Base-by-base conservation (phyloP, 2,329 filamentous ascomycete species). In the Thelonectria olida region DNA sequence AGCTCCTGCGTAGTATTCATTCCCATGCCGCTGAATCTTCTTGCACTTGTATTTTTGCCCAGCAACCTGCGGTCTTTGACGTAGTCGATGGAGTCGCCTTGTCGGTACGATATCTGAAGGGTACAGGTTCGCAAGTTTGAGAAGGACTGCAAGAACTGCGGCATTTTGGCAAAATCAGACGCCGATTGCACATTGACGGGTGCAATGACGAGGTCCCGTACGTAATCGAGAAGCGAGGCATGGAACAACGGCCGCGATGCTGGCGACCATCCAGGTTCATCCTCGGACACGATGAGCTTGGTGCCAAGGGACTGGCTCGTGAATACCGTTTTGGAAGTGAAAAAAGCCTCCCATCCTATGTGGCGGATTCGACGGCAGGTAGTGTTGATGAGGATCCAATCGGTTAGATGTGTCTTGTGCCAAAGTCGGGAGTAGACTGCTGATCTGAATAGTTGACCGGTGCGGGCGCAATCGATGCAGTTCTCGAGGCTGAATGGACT, bases 361-460 rank as follows among this genome's bases (percentile, higher is more conserved):
- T 42, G 42, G 15, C 59, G 48, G 25, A 58, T 19, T 13, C 54
- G 20, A 3, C 23, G 34, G 10, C 59, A 62, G 15, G 59, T 54
- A 2, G 25, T 17, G 36, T 58, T 62, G 15, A 47, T 19, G 10
- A 54, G 34, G n/a, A 54, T 10, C 59, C 59, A 62, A 36, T 58
- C 59, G 15, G 22, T 23, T 3, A 42, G 25, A 12, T 62, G 59
- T 2, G 31, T 27, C 12, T 17, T 9, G 20, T 62, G 59, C 25
- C 53, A 57, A 15, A 13, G 12, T 1, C 23, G 54, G 5, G 22
- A 50, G 12, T 17, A 9, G 3, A 22, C 27, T 2, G 10, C 13
- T 4, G 10, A 22, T 25, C 22, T 45, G 42, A 45, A 4, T 7
- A 13, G 20, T 10, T n/a, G n/a, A 7, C 25, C 20, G 5, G 12